Evolutionary conservation across 352 stramenopile species (phyloP).

Genomic region (Globisporangium mamillatum): DNA sequence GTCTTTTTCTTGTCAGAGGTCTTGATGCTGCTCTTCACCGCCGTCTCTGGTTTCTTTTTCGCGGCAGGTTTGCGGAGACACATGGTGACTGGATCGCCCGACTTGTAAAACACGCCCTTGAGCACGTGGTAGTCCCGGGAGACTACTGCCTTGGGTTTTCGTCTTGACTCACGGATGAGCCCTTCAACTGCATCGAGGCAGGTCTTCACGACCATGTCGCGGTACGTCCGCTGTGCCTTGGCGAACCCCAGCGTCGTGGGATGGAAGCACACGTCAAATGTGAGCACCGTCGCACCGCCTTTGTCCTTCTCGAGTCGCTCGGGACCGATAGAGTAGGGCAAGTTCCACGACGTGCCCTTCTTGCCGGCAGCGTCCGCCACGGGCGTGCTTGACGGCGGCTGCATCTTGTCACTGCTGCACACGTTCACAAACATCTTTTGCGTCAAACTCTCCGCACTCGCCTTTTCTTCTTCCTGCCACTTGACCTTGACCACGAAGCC

Average conservation of each 20-base stretch:
- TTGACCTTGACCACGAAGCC: constrained; percentile 93
- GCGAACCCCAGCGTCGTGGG: constrained; percentile 76
- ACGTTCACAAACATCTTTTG: constrained; percentile 94
- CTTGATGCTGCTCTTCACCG: background rate
- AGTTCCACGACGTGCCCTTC: constrained; percentile 71
- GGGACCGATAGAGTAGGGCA: constrained; percentile 90
- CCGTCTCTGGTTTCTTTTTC: constrained; percentile 9
- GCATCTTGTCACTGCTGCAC: constrained; percentile 83
- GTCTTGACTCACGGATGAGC: constrained; percentile 41
- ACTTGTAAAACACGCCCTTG: constrained; percentile 88
- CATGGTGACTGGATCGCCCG: constrained; percentile 70
- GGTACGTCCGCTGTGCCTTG: constrained; percentile 54
- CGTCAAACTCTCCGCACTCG: background rate
- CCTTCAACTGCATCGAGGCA: constrained; percentile 83
- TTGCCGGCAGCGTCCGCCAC: constrained; percentile 24
- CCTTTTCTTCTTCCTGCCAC: constrained; percentile 23
- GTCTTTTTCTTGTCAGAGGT: background rate
- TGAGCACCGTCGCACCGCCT: constrained; percentile 50
- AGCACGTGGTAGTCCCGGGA: constrained; percentile 72
- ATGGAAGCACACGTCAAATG: constrained; percentile 93
- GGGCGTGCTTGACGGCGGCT: constrained; percentile 61
- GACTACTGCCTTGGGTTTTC: constrained; percentile 22
- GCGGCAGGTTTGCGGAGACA: constrained; percentile 39
- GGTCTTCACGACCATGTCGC: constrained; percentile 86
- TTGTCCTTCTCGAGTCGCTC: constrained; percentile 91